Evolutionary conservation across 805 yeast species (phyloP).

Genomic region (Wickerhamiella slavikovae): DNA sequence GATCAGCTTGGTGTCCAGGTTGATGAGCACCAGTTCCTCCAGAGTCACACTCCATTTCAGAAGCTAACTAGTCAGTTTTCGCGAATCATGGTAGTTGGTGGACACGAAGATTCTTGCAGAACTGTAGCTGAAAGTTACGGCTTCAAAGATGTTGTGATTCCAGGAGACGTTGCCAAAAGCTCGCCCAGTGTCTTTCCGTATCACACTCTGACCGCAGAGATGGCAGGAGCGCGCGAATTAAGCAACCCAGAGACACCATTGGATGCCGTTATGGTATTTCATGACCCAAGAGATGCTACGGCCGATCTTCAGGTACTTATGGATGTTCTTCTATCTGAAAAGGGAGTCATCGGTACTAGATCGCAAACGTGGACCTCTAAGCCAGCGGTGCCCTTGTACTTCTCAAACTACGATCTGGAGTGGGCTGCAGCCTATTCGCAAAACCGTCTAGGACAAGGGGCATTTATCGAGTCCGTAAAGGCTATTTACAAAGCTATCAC

Average conservation of each 20-base stretch:
- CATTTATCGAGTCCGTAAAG: slow-evolving; percentile 71
- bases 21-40: slow-evolving; percentile 63
- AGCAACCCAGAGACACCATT: slow-evolving; percentile 44
- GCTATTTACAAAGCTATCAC: slow-evolving; percentile 72
- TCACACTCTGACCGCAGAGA: slow-evolving; percentile 58
- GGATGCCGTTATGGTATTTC: slow-evolving; percentile 74
- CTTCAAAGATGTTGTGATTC: slow-evolving; percentile 61
- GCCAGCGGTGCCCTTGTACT: slow-evolving; percentile 66
- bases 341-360: slow-evolving; percentile 72
- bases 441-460: slow-evolving; percentile 87
- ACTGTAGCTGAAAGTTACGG: slow-evolving; percentile 72
- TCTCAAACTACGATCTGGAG: slow-evolving; percentile 80
- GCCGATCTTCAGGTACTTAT: slow-evolving; percentile 79
- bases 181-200: slow-evolving; percentile 74
- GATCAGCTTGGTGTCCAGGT: slow-evolving; percentile 38
- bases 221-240: slow-evolving; percentile 27
- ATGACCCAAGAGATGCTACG: slow-evolving; percentile 67
- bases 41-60: slow-evolving; percentile 88
- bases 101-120: slow-evolving; percentile 67
- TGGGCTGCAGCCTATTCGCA: slow-evolving; percentile 80
- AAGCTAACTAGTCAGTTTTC: slow-evolving; percentile 48
- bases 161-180: slow-evolving; percentile 69
- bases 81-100: slow-evolving; percentile 74
- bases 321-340: slow-evolving; percentile 54
- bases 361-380: slow-evolving; percentile 24